A percentile compares a stretch with the other conserved stretches of the same genome.
These are phyloP conservation scores for Trichocomaceae sp. DNA, from an alignment of 2,329 filamentous ascomycete genomes.

Conservation along the genomic window DNA sequence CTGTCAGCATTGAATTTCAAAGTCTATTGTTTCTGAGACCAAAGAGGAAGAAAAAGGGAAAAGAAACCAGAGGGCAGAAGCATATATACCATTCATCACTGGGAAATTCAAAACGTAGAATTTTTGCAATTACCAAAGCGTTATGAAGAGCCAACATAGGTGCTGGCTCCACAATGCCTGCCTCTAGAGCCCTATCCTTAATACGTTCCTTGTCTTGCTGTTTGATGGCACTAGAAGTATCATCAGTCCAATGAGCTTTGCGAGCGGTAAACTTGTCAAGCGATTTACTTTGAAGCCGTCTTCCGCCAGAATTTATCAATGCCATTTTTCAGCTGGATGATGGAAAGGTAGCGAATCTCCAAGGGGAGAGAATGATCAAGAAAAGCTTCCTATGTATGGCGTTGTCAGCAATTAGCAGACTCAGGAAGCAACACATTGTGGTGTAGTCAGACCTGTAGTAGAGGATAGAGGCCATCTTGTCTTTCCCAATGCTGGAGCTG, in stretches of 20 bases:
- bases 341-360: conserved; percentile 77
- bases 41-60: too few species aligned
- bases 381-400: conserved; percentile 59
- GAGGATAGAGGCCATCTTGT: conserved; percentile 58
- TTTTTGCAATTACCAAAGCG: conserved; percentile 78
- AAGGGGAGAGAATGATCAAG: conserved; percentile 69
- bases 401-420: neutral
- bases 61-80: neutral
- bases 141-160: conserved; percentile 76
- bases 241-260: neutral
- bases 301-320: conserved; percentile 92
- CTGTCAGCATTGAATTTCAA: neutral
- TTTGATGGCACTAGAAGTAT: conserved; percentile 45
- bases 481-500: conserved; percentile 68
- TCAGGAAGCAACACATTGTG: neutral
- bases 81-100: conserved; percentile 59
- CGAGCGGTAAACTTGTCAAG: neutral
- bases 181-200: conserved; percentile 65
- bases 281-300: conserved; percentile 58
- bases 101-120: conserved; percentile 84
- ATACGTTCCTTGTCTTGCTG: conserved; percentile 71
- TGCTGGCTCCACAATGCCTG: conserved; percentile 70
- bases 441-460: conserved; percentile 57
- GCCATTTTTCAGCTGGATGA: conserved; percentile 94
- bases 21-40: neutral